Evolutionary conservation across 2,329 filamentous ascomycete species (phyloP), one percentile per base, ranked within the genome.

Genomic region (Penicillium sp.): DNA sequence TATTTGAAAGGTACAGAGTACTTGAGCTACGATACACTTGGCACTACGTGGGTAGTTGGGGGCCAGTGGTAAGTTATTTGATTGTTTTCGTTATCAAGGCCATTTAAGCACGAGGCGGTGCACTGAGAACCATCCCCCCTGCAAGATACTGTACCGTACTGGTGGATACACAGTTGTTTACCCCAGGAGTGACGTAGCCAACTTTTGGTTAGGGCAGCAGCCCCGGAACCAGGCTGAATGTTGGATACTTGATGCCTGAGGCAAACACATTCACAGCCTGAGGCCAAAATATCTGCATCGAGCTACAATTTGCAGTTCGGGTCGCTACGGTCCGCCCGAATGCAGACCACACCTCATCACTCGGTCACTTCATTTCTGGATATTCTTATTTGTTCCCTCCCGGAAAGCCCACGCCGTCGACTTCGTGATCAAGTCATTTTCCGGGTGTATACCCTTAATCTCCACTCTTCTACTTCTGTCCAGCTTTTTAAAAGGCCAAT

Each of bases 341-440:
- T 51, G 46, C 57, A 51, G 54, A 59, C 61, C 54, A 66, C 70
- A 72, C 69, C 69, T 70, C 70, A 71, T 61, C 67, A 67, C 68
- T 66, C 65, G 64, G 66, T 71, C 68, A 73, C 68, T 66, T 72
- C 71, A 67, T 62, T 62, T 72, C 65, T 65, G 66, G 63, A 67
- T 66, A 61, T 67, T 65, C 62, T 69, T 61, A 67, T 64, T 65
- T 70, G 68, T 64, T 68, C 67, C 62, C 59, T 69, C 64, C 53
- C 65, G 66, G 66, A 59, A 66, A 54, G 61, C 62, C 66, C 66
- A 73, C 70, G 71, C 68, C 73, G 68, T 67, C 71, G 71, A 74
- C 70, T 70, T 64, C 59, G 57, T 67, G 61, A 64, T 67, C 62
- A 63, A 73, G 67, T 63, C 67, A 60, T 49, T 62, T 61, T 59